phyloP scores from a whole-genome alignment of 768 basidiomycete species.

The Boletus bicolor region DNA sequence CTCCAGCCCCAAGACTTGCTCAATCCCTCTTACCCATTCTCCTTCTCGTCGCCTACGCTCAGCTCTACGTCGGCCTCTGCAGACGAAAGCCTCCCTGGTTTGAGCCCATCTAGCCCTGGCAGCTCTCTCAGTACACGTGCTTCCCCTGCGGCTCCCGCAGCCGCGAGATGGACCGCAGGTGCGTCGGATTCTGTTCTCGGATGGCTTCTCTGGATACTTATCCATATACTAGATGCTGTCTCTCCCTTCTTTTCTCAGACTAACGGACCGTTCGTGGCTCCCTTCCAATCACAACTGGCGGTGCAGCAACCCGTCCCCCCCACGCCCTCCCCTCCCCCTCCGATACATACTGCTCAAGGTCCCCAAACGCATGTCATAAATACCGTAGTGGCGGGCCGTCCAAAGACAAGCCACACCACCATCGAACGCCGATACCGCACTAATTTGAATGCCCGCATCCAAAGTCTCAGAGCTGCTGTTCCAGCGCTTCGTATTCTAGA shows the following conservation, averaged over 20 bases:
- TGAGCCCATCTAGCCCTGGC: conserved; percentile 25
- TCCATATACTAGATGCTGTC: conserved; percentile 24
- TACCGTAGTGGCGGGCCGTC: conserved; percentile 18
- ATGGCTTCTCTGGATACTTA: not conserved
- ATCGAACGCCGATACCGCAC: conserved; percentile 88
- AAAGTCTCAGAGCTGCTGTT: conserved; percentile 74
- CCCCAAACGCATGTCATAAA: conserved; percentile 24
- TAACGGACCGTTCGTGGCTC: conserved; percentile 27
- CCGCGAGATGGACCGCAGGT: conserved; percentile 23
- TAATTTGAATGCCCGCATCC: conserved; percentile 84
- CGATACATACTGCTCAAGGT: conserved; percentile 21
- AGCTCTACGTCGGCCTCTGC: conserved; percentile 33
- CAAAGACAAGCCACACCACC: conserved; percentile 86
- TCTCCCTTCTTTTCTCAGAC: conserved; percentile 18
- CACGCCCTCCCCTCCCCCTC: conserved; percentile 41
- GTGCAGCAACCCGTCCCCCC: conserved; percentile 28
- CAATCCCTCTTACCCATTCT: conserved; percentile 37
- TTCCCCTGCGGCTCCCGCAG: conserved; percentile 29
- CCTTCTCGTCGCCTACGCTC: conserved; percentile 38
- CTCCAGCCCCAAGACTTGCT: conserved; percentile 31
- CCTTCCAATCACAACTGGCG: conserved; percentile 33
- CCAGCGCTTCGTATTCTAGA: conserved; percentile 81
- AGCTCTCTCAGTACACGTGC: conserved; percentile 29
- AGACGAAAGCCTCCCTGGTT: conserved; percentile 25
- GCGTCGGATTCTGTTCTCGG: not conserved